Conservation (phyloP, 2,329 filamentous ascomycete species). For the Venturia asperata region DNA sequence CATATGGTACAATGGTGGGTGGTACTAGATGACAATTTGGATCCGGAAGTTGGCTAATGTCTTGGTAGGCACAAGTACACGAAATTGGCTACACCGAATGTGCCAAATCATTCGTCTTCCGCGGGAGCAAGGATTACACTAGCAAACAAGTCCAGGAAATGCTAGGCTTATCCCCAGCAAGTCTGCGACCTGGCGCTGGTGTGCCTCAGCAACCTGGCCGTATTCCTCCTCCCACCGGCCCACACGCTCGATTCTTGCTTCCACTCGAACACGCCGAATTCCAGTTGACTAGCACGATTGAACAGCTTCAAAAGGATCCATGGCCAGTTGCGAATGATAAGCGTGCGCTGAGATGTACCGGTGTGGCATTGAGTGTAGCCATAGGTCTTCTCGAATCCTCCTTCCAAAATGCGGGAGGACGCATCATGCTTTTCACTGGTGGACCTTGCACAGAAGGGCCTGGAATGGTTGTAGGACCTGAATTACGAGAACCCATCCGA, state of each 20-base stretch:
- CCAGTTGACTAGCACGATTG: slow-evolving; percentile 90
- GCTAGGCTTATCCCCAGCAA: slow-evolving; percentile 72
- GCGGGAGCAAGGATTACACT: slow-evolving; percentile 95
- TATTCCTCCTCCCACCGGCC: slow-evolving; percentile 65
- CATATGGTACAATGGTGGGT: slow-evolving; percentile 77
- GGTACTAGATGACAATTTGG: slow-evolving; percentile 34
- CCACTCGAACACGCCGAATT: slow-evolving; percentile 95
- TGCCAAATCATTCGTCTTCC: slow-evolving; percentile 97
- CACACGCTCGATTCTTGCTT: slow-evolving; percentile 82
- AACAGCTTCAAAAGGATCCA: slow-evolving; percentile 91
- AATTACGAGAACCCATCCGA: slow-evolving; percentile 90
- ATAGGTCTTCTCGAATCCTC: slow-evolving; percentile 87
- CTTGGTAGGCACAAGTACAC: slow-evolving; percentile 65
- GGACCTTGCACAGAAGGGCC: slow-evolving; percentile 93
- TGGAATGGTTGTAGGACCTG: slow-evolving; percentile 91
- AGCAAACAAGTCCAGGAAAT: slow-evolving; percentile 99
- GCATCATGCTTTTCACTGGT: slow-evolving; percentile 96
- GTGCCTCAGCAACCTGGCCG: slow-evolving; percentile 61
- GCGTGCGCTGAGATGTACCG: slow-evolving; percentile 83
- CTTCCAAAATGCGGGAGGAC: slow-evolving; percentile 89
- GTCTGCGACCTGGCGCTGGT: slow-evolving; percentile 60
- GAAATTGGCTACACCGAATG: slow-evolving; percentile 98
- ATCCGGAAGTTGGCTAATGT: slow-evolving; percentile 1
- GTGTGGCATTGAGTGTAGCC: slow-evolving; percentile 92
- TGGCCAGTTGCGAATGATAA: slow-evolving; percentile 96